A percentile compares a stretch with the other conserved stretches of the same genome.
phyloP scores from a whole-genome alignment of 257 asterid species.

The Solanum appendiculatum region DNA sequence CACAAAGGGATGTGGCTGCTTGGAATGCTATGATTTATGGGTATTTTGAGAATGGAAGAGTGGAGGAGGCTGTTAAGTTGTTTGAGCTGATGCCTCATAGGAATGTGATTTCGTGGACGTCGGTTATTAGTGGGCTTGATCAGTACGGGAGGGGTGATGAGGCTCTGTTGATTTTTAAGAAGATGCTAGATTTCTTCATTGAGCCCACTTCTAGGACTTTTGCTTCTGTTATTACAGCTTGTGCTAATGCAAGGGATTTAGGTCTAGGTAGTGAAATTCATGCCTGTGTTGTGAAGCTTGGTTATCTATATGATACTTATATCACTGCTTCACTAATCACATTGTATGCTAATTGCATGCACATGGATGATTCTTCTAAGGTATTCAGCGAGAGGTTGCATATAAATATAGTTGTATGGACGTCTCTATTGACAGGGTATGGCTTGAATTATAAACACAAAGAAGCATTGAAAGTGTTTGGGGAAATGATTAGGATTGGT shows the following conservation, averaged over 20 bases:
- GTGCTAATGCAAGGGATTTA: conserved; percentile 36
- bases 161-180: conserved; percentile 34
- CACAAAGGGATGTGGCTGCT: conserved; percentile 57
- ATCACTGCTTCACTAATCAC: conserved; percentile 59
- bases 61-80: conserved; percentile 42
- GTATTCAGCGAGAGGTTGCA: conserved; percentile 49
- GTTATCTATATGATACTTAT: conserved; percentile 38
- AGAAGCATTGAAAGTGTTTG: conserved; percentile 45
- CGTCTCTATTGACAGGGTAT: conserved; percentile 78
- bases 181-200: conserved; percentile 45
- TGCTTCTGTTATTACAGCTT: conserved; percentile 55
- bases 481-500: conserved; percentile 47
- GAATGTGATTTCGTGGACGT: conserved; percentile 78
- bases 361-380: conserved; percentile 30
- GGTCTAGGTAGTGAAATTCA: conserved; percentile 54
- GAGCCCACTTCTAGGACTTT: conserved; percentile 55
- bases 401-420: conserved; percentile 70
- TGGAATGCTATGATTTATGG: conserved; percentile 86
- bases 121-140: conserved; percentile 75
- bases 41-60: conserved; percentile 45
- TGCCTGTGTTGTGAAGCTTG: conserved; percentile 42
- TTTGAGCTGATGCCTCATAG: conserved; percentile 47
- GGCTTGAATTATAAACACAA: conserved; percentile 45
- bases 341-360: conserved; percentile 58
- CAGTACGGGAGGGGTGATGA: conserved; percentile 56